Conservation (phyloP, 1,139 yeast species). For the Geotrichum histeridarum region DNA sequence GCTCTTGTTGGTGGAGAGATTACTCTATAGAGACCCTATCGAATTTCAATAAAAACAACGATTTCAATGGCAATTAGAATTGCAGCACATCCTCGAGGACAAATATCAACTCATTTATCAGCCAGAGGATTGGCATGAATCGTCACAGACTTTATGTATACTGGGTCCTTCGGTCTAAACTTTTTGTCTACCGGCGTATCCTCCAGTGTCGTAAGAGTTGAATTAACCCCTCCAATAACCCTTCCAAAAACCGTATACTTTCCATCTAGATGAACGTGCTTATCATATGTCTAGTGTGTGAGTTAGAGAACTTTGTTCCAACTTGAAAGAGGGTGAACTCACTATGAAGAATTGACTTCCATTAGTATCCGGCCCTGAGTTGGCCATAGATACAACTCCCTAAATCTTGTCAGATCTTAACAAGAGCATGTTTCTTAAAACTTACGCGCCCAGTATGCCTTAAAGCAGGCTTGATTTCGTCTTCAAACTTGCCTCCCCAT, state of each 20-base stretch:
- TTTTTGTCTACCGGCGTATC: slow-evolving; percentile 39
- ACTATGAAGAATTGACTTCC: slow-evolving; percentile 45
- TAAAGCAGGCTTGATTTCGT: slow-evolving; percentile 44
- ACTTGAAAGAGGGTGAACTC: slow-evolving; percentile 19
- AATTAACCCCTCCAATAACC: slow-evolving; percentile 41
- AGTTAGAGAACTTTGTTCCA: background rate
- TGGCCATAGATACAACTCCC: slow-evolving; percentile 47
- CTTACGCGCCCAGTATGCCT: slow-evolving; percentile 44
- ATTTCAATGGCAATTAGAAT: too few relatives aligned
- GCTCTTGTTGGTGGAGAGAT: too few relatives aligned
- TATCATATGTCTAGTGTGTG: slow-evolving; percentile 33
- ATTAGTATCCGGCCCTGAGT: slow-evolving; percentile 43
- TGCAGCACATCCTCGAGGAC: too few relatives aligned
- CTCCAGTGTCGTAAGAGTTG: slow-evolving; percentile 40
- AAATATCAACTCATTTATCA: background rate
- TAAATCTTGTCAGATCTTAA: slow-evolving; percentile 10
- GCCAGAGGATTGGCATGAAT: slow-evolving; percentile 42
- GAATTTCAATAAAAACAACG: too few relatives aligned
- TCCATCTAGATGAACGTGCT: slow-evolving; percentile 48
- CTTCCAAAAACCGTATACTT: slow-evolving; percentile 56
- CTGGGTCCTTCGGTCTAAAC: slow-evolving; percentile 41
- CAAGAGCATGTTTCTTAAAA: background rate
- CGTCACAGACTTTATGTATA: slow-evolving; percentile 39
- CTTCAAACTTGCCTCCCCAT: slow-evolving; percentile 49
- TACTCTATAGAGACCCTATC: too few relatives aligned